A percentile compares a stretch with the other conserved stretches of the same genome.
phyloP scores from a whole-genome alignment of 345 rosid species.

The Garcia nutans region DNA sequence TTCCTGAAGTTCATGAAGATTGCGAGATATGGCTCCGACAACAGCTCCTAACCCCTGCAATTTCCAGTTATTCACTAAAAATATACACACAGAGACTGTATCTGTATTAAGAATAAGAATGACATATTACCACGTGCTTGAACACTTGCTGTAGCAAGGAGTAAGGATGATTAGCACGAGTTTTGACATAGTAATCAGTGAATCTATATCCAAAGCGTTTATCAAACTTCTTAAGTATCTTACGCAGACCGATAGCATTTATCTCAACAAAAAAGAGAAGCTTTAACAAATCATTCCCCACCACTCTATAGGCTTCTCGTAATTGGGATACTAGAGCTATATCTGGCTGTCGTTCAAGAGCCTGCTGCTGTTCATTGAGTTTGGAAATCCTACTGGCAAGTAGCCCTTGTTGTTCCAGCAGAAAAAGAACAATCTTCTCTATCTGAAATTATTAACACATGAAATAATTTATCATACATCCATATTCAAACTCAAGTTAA shows the following conservation, averaged over 20 bases:
- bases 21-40: constrained; percentile 95
- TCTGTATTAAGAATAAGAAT: constrained; percentile 4
- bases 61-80: constrained; percentile 17
- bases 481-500: neutral
- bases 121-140: constrained; percentile 90
- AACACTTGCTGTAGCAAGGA: constrained; percentile 98
- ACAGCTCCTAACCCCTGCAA: constrained; percentile 96
- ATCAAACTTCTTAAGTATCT: constrained; percentile 95
- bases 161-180: constrained; percentile 98
- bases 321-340: constrained; percentile 57
- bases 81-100: neutral
- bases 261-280: constrained; percentile 84
- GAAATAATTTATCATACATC: neutral
- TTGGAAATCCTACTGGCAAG: constrained; percentile 66
- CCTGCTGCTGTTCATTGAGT: constrained; percentile 68
- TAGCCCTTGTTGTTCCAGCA: constrained; percentile 94
- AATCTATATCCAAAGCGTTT: constrained; percentile 94
- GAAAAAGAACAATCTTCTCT: constrained; percentile 88
- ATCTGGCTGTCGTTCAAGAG: constrained; percentile 63
- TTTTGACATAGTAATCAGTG: constrained; percentile 86
- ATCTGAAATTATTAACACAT: constrained; percentile 52
- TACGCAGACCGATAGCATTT: constrained; percentile 88
- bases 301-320: constrained; percentile 76
- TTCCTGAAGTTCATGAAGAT: constrained; percentile 97
- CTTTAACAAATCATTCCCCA: constrained; percentile 72